Evolutionary conservation across 2,329 filamentous ascomycete genomes (phyloP).

Genomic region (Rutstroemia sydowiana): DNA sequence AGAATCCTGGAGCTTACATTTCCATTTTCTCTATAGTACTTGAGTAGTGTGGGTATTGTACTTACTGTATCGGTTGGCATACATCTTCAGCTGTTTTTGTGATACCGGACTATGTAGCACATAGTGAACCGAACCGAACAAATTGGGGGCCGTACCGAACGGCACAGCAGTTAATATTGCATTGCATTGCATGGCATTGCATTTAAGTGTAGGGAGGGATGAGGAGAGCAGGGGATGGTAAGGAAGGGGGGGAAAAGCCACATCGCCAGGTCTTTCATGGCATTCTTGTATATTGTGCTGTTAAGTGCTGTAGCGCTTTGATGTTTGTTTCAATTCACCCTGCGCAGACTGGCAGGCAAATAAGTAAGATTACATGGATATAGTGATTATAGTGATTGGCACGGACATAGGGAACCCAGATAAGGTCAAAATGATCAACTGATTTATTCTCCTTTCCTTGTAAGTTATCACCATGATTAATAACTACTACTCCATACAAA

Average conservation of each 20-base stretch:
- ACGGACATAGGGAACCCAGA: not conserved
- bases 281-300: too few species aligned
- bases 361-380: not conserved
- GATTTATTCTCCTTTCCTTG: constrained; percentile 3
- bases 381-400: not conserved
- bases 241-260: too few species aligned
- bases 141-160: not conserved
- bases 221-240: too few species aligned
- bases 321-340: not conserved
- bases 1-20: too few species aligned
- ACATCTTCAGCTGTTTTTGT: not conserved
- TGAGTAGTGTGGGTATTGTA: not conserved
- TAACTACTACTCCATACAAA: too few species aligned
- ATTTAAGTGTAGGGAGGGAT: too few species aligned
- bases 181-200: constrained; percentile 3
- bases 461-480: not conserved
- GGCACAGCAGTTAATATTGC: constrained; percentile 3
- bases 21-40: too few species aligned
- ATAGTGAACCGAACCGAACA: constrained; percentile 3
- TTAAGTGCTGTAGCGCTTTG: constrained; percentile 4
- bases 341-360: too few species aligned
- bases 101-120: not conserved
- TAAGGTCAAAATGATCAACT: constrained; percentile 5
- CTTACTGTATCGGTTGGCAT: not conserved
- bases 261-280: too few species aligned